Percentiles rank a stretch among this genome's conserved stretches.
phyloP scores from a whole-genome alignment of 2,329 filamentous ascomycete species.

The Aspergillus costaricaensis region DNA sequence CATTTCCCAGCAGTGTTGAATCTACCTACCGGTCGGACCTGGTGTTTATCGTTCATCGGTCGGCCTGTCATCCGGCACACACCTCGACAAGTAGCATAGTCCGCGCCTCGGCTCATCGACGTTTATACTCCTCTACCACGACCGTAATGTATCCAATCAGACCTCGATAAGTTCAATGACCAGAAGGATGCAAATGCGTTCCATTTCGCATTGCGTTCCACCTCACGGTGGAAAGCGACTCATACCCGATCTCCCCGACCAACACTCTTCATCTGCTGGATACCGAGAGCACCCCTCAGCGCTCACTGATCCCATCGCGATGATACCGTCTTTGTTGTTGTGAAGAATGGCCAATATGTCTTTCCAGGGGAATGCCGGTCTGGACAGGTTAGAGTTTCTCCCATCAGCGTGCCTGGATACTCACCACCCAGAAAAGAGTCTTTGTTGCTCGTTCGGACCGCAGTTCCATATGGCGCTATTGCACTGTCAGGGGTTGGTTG shows the following conservation, averaged over 20 bases:
- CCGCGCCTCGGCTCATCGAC: too few species aligned
- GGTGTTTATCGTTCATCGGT: too few species aligned
- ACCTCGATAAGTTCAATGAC: too few species aligned
- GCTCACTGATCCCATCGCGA: constrained; percentile 25
- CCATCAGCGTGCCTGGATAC: neutral
- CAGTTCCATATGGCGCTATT: constrained; percentile 26
- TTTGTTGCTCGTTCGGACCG: constrained; percentile 30
- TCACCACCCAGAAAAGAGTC: constrained; percentile 30
- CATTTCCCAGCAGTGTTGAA: too few species aligned
- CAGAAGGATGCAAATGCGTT: too few species aligned
- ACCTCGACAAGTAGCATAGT: too few species aligned
- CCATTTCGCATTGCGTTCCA: too few species aligned
- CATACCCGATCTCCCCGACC: neutral
- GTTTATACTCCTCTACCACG: too few species aligned
- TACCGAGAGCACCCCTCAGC: neutral
- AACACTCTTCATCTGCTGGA: neutral
- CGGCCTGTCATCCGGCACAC: too few species aligned
- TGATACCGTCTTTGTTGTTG: constrained; percentile 26
- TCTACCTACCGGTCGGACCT: too few species aligned
- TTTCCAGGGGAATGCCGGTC: constrained; percentile 26
- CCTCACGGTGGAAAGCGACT: too few species aligned
- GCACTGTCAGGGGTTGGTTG: constrained; percentile 8
- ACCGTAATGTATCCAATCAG: too few species aligned
- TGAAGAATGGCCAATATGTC: constrained; percentile 29
- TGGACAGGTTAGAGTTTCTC: neutral